A percentile compares a stretch with the other conserved stretches of the same genome.
These are phyloP conservation scores for Rosellinia necatrix DNA, from an alignment of 2,329 filamentous ascomycete species.

Conservation along the genomic window DNA sequence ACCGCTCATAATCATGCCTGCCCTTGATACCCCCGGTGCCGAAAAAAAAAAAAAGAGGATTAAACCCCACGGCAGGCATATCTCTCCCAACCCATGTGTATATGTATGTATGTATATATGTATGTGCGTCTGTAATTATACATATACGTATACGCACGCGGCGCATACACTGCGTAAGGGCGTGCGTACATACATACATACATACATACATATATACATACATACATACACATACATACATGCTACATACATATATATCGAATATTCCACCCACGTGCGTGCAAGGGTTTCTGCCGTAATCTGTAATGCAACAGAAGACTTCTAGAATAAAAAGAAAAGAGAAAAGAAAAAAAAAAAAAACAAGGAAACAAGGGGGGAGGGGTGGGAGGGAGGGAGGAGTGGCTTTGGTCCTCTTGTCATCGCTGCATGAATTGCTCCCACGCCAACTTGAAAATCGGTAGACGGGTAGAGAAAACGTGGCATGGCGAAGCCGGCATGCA, in stretches of 20 bases:
- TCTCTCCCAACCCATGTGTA: background rate
- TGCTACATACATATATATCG: background rate
- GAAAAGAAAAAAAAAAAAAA: background rate
- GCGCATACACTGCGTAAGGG: background rate
- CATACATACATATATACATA: constrained; percentile 3
- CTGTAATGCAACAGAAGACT: constrained; percentile 32
- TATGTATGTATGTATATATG: background rate
- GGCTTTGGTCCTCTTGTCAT: too few species aligned
- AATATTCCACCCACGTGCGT: constrained; percentile 5
- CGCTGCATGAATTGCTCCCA: too few species aligned
- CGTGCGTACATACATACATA: background rate
- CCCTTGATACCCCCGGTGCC: too few species aligned
- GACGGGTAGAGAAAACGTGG: background rate
- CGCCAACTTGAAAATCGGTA: background rate
- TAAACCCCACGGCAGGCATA: too few species aligned
- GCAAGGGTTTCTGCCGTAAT: constrained; percentile 1
- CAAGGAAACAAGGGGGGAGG: background rate
- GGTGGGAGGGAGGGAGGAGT: background rate
- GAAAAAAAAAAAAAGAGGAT: too few species aligned
- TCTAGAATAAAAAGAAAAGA: constrained; percentile 29
- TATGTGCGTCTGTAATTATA: background rate
- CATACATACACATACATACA: background rate
- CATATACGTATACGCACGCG: background rate
- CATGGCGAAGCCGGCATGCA: background rate
- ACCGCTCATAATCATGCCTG: too few species aligned